Conservation (phyloP, 177 flowering plant genomes). For the Tripterygium wilfordii region DNA sequence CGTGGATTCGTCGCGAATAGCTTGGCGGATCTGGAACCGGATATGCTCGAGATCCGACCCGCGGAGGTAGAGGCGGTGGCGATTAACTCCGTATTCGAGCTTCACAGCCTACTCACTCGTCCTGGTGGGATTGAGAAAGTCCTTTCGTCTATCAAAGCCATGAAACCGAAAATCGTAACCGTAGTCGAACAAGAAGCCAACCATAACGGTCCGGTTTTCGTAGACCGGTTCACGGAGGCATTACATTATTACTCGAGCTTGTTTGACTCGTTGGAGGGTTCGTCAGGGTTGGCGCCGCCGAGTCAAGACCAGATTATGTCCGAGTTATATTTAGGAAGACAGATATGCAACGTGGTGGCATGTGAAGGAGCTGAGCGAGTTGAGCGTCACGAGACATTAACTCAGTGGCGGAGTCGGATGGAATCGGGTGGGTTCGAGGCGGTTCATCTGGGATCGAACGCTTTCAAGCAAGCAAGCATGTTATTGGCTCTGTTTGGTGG, state of each 20-base stretch:
- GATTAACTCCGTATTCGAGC: conserved; percentile 46
- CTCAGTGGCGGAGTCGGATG: conserved; percentile 31
- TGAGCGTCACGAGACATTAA: conserved; percentile 37
- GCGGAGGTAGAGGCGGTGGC: conserved; percentile 34
- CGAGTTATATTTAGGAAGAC: conserved; percentile 33
- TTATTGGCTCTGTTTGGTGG: conserved; percentile 32
- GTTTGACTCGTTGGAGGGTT: conserved; percentile 37
- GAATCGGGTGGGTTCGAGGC: conserved; percentile 28
- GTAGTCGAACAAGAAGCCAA: conserved; percentile 36
- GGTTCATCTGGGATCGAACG: conserved; percentile 39
- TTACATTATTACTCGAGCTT: conserved; percentile 36
- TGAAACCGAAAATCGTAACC: conserved; percentile 29
- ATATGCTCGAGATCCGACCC: conserved; percentile 25
- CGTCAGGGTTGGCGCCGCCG: conserved; percentile 14
- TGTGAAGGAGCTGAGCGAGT: conserved; percentile 34
- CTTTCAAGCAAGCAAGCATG: conserved; percentile 40
- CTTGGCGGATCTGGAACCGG: conserved; percentile 40
- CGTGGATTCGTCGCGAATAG: conserved; percentile 27
- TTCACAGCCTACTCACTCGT: conserved; percentile 28
- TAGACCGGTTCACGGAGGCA: conserved; percentile 38
- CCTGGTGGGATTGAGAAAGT: conserved; percentile 32
- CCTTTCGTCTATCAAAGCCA: conserved; percentile 17
- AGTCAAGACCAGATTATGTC: conserved; percentile 32
- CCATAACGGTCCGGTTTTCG: conserved; percentile 33
- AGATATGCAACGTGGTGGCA: conserved; percentile 40